Evolutionary conservation across 352 stramenopile species (phyloP).

Genomic region (Pilasporangium apinafurcum): DNA sequence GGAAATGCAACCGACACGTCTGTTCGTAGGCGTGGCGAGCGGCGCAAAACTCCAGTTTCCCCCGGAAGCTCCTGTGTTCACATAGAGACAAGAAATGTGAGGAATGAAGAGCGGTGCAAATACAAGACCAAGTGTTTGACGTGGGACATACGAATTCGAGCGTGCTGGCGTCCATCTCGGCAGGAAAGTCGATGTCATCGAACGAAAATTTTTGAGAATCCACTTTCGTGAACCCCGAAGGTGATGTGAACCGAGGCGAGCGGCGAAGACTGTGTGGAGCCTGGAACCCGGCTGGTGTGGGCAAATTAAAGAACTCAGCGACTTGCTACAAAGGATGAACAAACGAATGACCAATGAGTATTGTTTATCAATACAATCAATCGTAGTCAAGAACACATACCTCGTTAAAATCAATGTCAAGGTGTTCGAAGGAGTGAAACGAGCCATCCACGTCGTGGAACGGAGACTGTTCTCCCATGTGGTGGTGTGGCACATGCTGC

Average conservation of each 20-base stretch:
- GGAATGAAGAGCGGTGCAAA: neutral
- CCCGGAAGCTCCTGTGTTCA: slow-evolving; percentile 59
- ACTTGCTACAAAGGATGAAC: slow-evolving; percentile 41
- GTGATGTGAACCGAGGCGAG: slow-evolving; percentile 70
- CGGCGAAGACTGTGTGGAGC: slow-evolving; percentile 62
- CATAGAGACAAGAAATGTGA: neutral
- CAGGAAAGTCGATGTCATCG: slow-evolving; percentile 70
- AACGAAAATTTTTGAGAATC: slow-evolving; percentile 83
- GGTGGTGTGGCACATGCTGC: slow-evolving; percentile 7
- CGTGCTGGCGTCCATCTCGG: slow-evolving; percentile 62
- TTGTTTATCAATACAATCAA: too few relatives aligned
- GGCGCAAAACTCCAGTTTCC: slow-evolving; percentile 57
- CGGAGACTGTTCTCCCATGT: slow-evolving; percentile 16
- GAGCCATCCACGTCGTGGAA: slow-evolving; percentile 59
- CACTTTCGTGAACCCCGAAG: slow-evolving; percentile 53
- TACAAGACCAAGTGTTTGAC: neutral
- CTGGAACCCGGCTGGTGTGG: slow-evolving; percentile 54
- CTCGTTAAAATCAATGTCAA: slow-evolving; percentile 87
- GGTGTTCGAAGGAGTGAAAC: slow-evolving; percentile 72
- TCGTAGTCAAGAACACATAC: slow-evolving; percentile 9
- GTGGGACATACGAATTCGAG: slow-evolving; percentile 65
- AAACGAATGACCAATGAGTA: too few relatives aligned
- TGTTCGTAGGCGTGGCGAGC: slow-evolving; percentile 71
- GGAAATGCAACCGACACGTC: slow-evolving; percentile 84
- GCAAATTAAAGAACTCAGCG: slow-evolving; percentile 75